Percentiles rank a stretch among this genome's conserved stretches.
Conservation (phyloP, 768 basidiomycete genomes). For the Lentinula detonsa region DNA sequence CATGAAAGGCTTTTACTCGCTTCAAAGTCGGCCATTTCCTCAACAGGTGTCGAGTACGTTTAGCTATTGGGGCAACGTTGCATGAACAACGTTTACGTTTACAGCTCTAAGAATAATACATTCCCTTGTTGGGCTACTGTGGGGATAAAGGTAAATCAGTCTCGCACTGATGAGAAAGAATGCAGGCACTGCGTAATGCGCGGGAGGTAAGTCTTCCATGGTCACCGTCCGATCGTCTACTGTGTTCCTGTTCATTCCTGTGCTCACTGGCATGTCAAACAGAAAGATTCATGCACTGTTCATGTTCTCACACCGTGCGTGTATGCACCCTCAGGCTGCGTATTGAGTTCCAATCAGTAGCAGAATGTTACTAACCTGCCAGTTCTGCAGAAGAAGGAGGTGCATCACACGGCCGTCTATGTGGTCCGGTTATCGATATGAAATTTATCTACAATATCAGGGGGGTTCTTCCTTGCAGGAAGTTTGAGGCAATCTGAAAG, state of each 20-base stretch:
- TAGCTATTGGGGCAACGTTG: not conserved
- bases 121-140: not conserved
- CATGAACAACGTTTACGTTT: not conserved
- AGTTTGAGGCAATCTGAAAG: no score
- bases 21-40: not conserved
- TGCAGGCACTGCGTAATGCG: not conserved
- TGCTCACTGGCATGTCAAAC: not conserved
- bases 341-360: not conserved
- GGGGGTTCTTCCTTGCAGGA: no score
- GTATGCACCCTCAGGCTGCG: not conserved
- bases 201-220: not conserved
- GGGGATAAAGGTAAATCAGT: not conserved
- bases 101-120: not conserved
- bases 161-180: not conserved
- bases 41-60: not conserved
- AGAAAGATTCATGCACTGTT: not conserved
- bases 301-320: not conserved
- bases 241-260: not conserved
- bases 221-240: not conserved
- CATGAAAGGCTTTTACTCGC: not conserved
- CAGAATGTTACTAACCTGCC: not conserved
- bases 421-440: not conserved
- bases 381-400: not conserved
- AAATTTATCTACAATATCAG: not conserved
- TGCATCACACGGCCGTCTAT: no score